Base-by-base conservation (phyloP, 805 yeast genomes). In the Zygosaccharomyces gambellarensis region DNA sequence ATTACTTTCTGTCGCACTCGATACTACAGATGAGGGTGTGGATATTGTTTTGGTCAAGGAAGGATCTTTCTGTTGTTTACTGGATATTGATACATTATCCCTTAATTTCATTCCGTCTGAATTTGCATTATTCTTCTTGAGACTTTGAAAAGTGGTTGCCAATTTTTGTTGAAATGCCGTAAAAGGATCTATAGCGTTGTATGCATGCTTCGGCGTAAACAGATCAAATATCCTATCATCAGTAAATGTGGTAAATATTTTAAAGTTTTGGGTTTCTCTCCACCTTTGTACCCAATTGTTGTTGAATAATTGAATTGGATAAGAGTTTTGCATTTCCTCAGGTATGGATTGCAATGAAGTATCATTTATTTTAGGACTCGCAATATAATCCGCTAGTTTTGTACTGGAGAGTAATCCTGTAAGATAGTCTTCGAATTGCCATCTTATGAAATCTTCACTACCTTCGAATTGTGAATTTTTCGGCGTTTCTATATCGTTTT, bases 351-450 rank as follows among this genome's bases (percentile, higher is more conserved):
- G 70, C 23, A 70, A 57, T 14, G 73, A 73, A 4, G 72, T 67
- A 7, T 61, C 61, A 43, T 61, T 61, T 10, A 68, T 71, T 46
- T 70, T 70, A 43, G 70, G 71, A 46, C 58, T 61, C 3, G 60
- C 64, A 9, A 78, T 57, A 59, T 83, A 88, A 44, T 76, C 80
- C 55, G 78, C 78, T 58, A 83, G 86, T 65, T 95, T 85, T 21
- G 79, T 81, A 23, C 87, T 76, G 0, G 95, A 74, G 22, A 92
- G 64, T 54, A 94, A 65, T 9, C 95, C 88, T 50, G 85, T 77
- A 23, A 90, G 68, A 62, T 94, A 94, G 60, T 90, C 97, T 62
- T 94, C 99, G 67, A 92, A 90, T 59, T 83, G 89, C 69, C 82
- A 78, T 46, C 98, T 71, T 29, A 94, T 83, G 61, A 83, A 88